phyloP scores from a whole-genome alignment of 352 stramenopile species.

The Phytopythium cucurbitacearum region DNA sequence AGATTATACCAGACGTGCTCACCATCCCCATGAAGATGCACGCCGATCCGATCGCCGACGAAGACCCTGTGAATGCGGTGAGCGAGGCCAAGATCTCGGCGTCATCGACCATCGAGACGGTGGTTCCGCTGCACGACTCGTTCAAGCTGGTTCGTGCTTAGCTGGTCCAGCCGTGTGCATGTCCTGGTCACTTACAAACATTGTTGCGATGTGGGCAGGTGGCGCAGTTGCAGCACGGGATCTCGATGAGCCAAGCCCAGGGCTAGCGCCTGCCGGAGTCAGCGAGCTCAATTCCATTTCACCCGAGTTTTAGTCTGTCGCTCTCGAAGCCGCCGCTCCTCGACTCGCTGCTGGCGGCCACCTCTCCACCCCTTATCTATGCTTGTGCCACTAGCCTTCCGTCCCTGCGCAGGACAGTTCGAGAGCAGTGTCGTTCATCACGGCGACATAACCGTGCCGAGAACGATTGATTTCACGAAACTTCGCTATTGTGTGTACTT shows the following conservation, averaged over 20 bases:
- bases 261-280: conserved; percentile 14
- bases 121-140: conserved; percentile 66
- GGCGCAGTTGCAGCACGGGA: conserved; percentile 49
- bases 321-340: background rate
- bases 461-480: no score
- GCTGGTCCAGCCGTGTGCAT: background rate
- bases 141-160: conserved; percentile 45
- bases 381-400: no score
- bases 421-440: no score
- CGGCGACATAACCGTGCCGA: background rate
- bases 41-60: conserved; percentile 7
- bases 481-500: no score
- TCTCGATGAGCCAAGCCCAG: conserved; percentile 37
- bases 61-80: conserved; percentile 34
- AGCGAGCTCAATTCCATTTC: no score
- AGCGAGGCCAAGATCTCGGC: conserved; percentile 54
- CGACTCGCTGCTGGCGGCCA: background rate
- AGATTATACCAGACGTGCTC: conserved; percentile 9
- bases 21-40: conserved; percentile 28
- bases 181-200: background rate
- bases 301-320: background rate
- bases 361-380: no score
- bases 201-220: conserved; percentile 19
- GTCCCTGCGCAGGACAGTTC: no score
- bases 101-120: conserved; percentile 72